phyloP scores from a whole-genome alignment of 257 asterid genomes.

The Henckelia pumila region DNA sequence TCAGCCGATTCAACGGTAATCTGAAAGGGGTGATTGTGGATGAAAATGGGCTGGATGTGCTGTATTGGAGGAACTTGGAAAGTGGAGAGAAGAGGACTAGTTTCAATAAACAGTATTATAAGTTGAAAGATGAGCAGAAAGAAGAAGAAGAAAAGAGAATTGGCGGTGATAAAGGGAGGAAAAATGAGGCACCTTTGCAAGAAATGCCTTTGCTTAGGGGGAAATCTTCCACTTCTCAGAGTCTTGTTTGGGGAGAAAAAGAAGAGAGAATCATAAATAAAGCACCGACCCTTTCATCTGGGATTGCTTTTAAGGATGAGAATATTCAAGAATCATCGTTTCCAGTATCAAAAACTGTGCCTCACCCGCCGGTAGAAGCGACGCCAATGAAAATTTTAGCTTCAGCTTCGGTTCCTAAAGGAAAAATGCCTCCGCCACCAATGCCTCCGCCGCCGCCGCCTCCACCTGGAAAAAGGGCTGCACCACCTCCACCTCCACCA shows the following conservation, averaged over 20 bases:
- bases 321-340: slow-evolving; percentile 23
- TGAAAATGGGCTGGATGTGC: slow-evolving; percentile 51
- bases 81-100: slow-evolving; percentile 26
- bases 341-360: neutral
- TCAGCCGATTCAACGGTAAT: slow-evolving; percentile 39
- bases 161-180: neutral
- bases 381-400: neutral
- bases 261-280: slow-evolving; percentile 1
- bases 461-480: slow-evolving; percentile 19
- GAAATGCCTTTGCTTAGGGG: slow-evolving; percentile 49
- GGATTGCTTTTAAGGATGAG: slow-evolving; percentile 22
- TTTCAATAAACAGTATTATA: slow-evolving; percentile 31
- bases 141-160: slow-evolving; percentile 38
- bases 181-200: slow-evolving; percentile 29
- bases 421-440: slow-evolving; percentile 27
- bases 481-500: neutral
- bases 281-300: slow-evolving; percentile 2
- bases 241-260: slow-evolving; percentile 34
- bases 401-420: slow-evolving; percentile 9
- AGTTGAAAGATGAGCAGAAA: slow-evolving; percentile 20
- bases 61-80: slow-evolving; percentile 50
- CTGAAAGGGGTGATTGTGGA: slow-evolving; percentile 52
- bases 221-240: slow-evolving; percentile 46
- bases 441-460: slow-evolving; percentile 26
- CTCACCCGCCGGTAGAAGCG: neutral